Base-by-base conservation (phyloP, 2,329 filamentous ascomycete species). In the Trichoderma koningii region DNA sequence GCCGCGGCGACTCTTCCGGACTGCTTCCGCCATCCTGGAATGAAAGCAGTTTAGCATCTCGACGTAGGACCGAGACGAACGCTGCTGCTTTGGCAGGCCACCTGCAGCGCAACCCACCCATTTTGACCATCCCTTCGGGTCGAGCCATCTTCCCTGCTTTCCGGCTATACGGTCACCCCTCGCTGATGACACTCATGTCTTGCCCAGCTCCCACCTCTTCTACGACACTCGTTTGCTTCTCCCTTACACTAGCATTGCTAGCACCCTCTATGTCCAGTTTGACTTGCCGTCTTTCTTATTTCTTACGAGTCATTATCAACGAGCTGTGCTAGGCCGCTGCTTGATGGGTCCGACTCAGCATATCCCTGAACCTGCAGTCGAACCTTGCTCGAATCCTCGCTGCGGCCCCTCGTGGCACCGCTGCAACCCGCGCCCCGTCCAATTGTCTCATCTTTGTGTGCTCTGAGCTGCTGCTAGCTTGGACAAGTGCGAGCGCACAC, bases 1-100 rank as follows among this genome's bases (percentile, higher is more conserved):
- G 47, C 57, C 60, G 60, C 60, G 60, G 60, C 60, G 60, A 63
- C 60, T 23, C 60, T 63, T 63, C 60, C 55, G 60, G 60, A 63
- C 50, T 53, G 59, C 26, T 62, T 62, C 26, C 12, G 14, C 34
- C 34, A 38, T 12, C 34, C 12, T 14, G 34, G 12, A 38, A 38
- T 15, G 21, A 45, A 45, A 60, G 7, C 45, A 60, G 28, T 41
- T 38, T 34, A 38, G 45, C 44, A 30, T n/a, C 28, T 59, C 12
- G 45, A n/a, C 19, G 26, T n/a, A 12, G 12, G 6, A 41, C 34
- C 34, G 52, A 55, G 42, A 21, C 15, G 15, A 55, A n/a, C n/a
- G 38, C 23, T 17, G 45, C 23, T 17, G 26, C 48, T 23, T 42
- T 53, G 59, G 55, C n/a, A 26, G 59, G 55, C 44, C 21, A 41